Evolutionary conservation across 306 rosid species (phyloP).

Genomic region (Pyrus betulifolia): DNA sequence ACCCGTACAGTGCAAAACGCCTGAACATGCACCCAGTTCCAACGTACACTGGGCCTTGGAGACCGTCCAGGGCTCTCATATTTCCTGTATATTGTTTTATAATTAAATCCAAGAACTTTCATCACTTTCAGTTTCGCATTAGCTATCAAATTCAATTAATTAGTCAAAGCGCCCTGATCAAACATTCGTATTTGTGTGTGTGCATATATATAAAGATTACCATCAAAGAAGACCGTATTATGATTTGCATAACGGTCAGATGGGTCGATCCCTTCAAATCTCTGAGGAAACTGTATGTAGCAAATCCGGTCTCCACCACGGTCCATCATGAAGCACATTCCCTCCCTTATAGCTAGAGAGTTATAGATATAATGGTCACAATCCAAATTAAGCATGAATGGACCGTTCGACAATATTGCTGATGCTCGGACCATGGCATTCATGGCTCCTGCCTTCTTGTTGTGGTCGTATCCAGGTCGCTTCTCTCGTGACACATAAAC

Average conservation of each 20-base stretch:
- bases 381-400: slow-evolving; percentile 72
- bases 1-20: slow-evolving; percentile 75
- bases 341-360: slow-evolving; percentile 57
- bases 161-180: not conserved
- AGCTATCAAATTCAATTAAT: not conserved
- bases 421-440: slow-evolving; percentile 87
- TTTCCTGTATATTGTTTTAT: slow-evolving; percentile 32
- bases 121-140: not conserved
- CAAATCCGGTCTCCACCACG: slow-evolving; percentile 82
- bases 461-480: slow-evolving; percentile 71
- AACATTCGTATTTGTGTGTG: not conserved
- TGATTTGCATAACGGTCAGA: slow-evolving; percentile 91
- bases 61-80: slow-evolving; percentile 88
- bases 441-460: slow-evolving; percentile 96
- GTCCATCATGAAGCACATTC: slow-evolving; percentile 88
- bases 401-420: slow-evolving; percentile 66
- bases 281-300: slow-evolving; percentile 77
- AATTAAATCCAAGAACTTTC: not conserved
- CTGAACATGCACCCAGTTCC: slow-evolving; percentile 91
- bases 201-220: slow-evolving; percentile 16
- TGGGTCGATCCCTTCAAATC: slow-evolving; percentile 85
- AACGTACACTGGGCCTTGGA: slow-evolving; percentile 82
- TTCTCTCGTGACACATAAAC: slow-evolving; percentile 83
- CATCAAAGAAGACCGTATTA: slow-evolving; percentile 85
- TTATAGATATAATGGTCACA: slow-evolving; percentile 79